phyloP scores from a whole-genome alignment of 2,329 filamentous ascomycete genomes.

The Penicillium sp. region DNA sequence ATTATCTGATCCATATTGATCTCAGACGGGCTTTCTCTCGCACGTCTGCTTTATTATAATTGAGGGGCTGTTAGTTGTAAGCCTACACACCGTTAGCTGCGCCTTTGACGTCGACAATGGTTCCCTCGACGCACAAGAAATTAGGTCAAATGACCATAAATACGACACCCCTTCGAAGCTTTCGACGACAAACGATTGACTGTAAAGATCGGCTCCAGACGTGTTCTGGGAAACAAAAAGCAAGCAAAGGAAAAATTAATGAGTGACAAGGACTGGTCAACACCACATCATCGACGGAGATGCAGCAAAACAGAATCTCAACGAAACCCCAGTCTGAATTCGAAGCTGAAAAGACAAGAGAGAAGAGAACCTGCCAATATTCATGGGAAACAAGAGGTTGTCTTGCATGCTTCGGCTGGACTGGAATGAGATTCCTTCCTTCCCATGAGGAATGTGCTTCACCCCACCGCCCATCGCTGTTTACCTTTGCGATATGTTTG shows the following conservation, averaged over 20 bases:
- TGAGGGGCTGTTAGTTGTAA: neutral
- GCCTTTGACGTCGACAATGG: neutral
- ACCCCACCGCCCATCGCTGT: neutral
- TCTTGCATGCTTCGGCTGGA: slow-evolving; percentile 3
- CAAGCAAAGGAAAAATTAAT: neutral
- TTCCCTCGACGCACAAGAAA: neutral
- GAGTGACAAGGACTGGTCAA: slow-evolving; percentile 7
- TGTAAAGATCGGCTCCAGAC: slow-evolving; percentile 21
- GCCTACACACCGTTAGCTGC: slow-evolving; percentile 1
- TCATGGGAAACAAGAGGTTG: neutral
- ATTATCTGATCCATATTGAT: slow-evolving; percentile 15
- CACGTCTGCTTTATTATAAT: neutral
- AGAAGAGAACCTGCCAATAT: neutral
- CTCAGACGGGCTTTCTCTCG: neutral
- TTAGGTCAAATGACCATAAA: neutral
- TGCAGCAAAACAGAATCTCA: neutral
- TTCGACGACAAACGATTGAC: neutral
- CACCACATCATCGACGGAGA: slow-evolving; percentile 1
- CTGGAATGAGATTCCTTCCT: slow-evolving; percentile 7
- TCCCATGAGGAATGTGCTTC: slow-evolving; percentile 3
- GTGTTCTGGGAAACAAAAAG: neutral
- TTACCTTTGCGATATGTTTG: neutral
- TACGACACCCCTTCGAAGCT: neutral
- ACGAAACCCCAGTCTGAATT: neutral
- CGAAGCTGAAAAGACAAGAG: neutral